Base-by-base conservation (phyloP, 306 rosid species). In the Cucurbita pepo region DNA sequence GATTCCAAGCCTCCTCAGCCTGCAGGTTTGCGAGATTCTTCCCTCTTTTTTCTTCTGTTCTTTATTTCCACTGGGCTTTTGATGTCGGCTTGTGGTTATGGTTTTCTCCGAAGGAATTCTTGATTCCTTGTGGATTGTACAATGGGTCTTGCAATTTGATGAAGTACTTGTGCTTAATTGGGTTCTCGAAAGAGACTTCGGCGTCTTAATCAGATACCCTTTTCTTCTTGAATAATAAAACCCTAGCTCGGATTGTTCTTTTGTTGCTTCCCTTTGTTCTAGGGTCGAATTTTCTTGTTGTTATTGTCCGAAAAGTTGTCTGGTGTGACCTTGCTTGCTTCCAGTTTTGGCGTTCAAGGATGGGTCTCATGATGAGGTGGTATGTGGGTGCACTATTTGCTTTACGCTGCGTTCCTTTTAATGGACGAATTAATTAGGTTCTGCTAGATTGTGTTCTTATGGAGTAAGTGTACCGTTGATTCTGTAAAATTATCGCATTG, bases 1-100 rank as follows among this genome's bases (percentile, higher is more conserved):
- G 78, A 78, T 3, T 73, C 81, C 7, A 78, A 78, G 0, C 13
- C 77, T 21, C 41, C 77, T 22, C 59, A 54, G 40, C 60, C 81
- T 56, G 15, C 81, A 78, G 81, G 81, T 78, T 78, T 56, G 45
- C 62, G 5, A 11, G 8, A 63, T 63, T 38, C 69, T 43, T 19
- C 71, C 53, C 53, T 65, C 16, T 66, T 61, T 7, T 13, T 44
- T 43, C 18, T 65, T 5, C 10, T 30, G 4, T 25, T 57, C 63
- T 25, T 22, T 6, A 15, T 14, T 36, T 36, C 44, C 10, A 36
- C 44, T 9, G 0, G 66, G 66, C 36, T 55, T 67, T 11, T 11
- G 10, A 18, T 1, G 16, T 64, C 34, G 52, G 37, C 10, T 43
- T 43, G 15, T 38, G 50, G 10, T 19, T 19, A 65, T 18, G 10